phyloP scores from a whole-genome alignment of 768 basidiomycete genomes.

The Paxillus rubicundulus region DNA sequence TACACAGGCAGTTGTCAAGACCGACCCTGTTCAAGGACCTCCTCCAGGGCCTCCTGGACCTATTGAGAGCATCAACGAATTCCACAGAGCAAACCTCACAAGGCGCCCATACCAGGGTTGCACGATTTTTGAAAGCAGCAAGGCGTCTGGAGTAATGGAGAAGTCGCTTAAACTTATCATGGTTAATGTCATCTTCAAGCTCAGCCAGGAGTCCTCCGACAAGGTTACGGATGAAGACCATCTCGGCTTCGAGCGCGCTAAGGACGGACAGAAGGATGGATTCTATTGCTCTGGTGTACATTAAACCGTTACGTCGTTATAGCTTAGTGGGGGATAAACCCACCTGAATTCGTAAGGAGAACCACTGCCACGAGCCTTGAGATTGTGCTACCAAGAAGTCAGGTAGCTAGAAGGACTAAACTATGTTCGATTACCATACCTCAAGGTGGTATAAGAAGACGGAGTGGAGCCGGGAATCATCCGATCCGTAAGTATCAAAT shows the following conservation, averaged over 20 bases:
- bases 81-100: background rate
- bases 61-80: conserved; percentile 30
- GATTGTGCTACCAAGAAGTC: conserved; percentile 61
- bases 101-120: conserved; percentile 58
- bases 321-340: conserved; percentile 16
- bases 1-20: background rate
- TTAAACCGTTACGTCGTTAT: conserved; percentile 15
- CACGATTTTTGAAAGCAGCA: conserved; percentile 87
- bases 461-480: conserved; percentile 81
- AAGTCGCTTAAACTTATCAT: conserved; percentile 88
- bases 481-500: conserved; percentile 89
- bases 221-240: conserved; percentile 90
- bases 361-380: conserved; percentile 66
- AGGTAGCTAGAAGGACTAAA: conserved; percentile 6
- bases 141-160: conserved; percentile 90
- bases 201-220: conserved; percentile 89
- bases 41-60: conserved; percentile 89
- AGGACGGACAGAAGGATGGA: conserved; percentile 89
- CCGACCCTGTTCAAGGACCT: conserved; percentile 85
- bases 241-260: conserved; percentile 92
- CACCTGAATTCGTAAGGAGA: conserved; percentile 89
- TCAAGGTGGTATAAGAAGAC: conserved; percentile 87
- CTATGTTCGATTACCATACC: conserved; percentile 39
- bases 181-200: conserved; percentile 92
- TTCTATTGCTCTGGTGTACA: conserved; percentile 74